Evolutionary conservation across 371 early-diverging fungal genomes (phyloP), one percentile per base, ranked within the genome.

Genomic region (Apophysomyces variabilis): DNA sequence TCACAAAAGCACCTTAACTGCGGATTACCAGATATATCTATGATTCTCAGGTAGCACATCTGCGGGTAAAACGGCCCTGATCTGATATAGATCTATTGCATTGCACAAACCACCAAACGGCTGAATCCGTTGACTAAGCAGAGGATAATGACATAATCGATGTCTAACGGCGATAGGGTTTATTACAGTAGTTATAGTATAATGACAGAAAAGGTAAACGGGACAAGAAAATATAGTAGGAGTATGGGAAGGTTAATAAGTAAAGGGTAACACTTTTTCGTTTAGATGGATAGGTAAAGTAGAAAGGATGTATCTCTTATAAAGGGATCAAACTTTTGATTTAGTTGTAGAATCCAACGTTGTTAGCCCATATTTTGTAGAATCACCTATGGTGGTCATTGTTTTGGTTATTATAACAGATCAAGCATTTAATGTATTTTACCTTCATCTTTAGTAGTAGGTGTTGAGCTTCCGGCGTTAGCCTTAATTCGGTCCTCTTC

Each of bases 401-500:
- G 32, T 3, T 1, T 26, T 26, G 32, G 32, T 26, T 26, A 26
- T 3, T 26, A 26, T 26, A 26, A 3, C 32, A 3, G 3, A 26
- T 26, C 32, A 26, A 26, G 32, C 32, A 26, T 3, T 3, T 26
- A 26, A 26, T 26, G 32, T 26, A 26, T 26, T 21, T 50, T 50
- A 50, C 54, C 54, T 50, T 50, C 54, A 5, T 50, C 54, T 21
- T 50, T 50, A 18, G 54, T 50, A 21, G 54, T 50, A 3, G 54
- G 54, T 9, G 54, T 50, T 9, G 54, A 50, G 54, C 54, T 50
- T 21, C 54, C 54, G 3, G 54, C 54, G 8, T 50, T 50, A 21
- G 54, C 54, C 21, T 50, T 16, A 26, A 50, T 50, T 9, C 54
- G 54, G 21, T 50, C 54, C 54, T 50, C 54, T 50, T 50, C 54